Evolutionary conservation across 345 rosid species (phyloP).

Genomic region (Gossypium mustelinum): DNA sequence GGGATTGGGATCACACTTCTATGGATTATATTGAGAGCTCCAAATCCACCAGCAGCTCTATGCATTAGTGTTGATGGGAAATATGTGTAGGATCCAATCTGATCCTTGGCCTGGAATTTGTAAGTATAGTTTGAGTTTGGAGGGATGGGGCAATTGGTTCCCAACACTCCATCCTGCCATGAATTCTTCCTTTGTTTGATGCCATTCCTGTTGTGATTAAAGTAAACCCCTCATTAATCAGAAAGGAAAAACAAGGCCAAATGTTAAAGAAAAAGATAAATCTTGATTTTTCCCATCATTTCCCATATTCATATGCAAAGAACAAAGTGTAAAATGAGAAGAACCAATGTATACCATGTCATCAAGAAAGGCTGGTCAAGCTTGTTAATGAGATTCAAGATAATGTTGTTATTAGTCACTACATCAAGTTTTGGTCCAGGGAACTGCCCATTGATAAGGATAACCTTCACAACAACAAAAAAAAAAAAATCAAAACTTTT

Average conservation of each 20-base stretch:
- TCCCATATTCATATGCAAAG: neutral
- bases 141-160: slow-evolving; percentile 85
- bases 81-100: slow-evolving; percentile 73
- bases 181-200: slow-evolving; percentile 85
- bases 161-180: slow-evolving; percentile 81
- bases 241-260: neutral
- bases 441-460: slow-evolving; percentile 91
- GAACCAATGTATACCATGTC: slow-evolving; percentile 52
- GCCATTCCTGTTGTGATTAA: slow-evolving; percentile 57
- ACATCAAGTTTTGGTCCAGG: slow-evolving; percentile 76
- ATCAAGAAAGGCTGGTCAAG: slow-evolving; percentile 90
- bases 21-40: slow-evolving; percentile 55
- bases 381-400: slow-evolving; percentile 85
- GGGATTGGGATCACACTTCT: slow-evolving; percentile 76
- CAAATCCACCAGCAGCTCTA: slow-evolving; percentile 88
- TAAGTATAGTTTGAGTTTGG: slow-evolving; percentile 82
- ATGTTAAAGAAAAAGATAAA: neutral
- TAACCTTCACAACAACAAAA: slow-evolving; percentile 43
- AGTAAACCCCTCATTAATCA: slow-evolving; percentile 9
- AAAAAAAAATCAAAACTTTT: slow-evolving; percentile 1
- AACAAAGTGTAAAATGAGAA: neutral
- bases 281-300: neutral
- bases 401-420: slow-evolving; percentile 41
- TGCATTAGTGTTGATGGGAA: slow-evolving; percentile 80
- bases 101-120: slow-evolving; percentile 85